These are phyloP conservation scores for Harrya chromipes DNA, from an alignment of 768 basidiomycete species.

Conservation along the genomic window DNA sequence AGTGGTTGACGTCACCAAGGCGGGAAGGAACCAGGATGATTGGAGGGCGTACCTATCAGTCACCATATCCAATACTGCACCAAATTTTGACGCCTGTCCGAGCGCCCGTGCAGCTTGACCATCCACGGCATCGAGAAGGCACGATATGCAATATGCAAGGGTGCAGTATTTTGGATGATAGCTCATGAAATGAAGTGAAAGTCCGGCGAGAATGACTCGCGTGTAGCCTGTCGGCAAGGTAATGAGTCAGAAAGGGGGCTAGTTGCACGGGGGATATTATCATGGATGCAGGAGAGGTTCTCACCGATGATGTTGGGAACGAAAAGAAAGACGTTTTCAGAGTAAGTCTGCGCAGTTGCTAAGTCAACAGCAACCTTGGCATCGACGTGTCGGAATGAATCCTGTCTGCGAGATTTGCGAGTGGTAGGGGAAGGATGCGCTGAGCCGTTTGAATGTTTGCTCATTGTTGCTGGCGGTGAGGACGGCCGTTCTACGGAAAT, in stretches of 20 bases:
- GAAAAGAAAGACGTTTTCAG: conserved; percentile 97
- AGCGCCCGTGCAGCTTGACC: conserved; percentile 88
- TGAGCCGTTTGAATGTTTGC: conserved; percentile 24
- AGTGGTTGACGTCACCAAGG: not conserved
- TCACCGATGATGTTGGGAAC: conserved; percentile 93
- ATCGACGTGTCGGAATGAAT: conserved; percentile 69
- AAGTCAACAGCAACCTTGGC: conserved; percentile 85
- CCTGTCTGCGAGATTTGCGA: conserved; percentile 41
- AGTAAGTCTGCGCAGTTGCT: conserved; percentile 79
- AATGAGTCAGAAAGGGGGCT: conserved; percentile 1
- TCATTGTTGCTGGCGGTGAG: conserved; percentile 20
- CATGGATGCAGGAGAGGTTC: conserved; percentile 19
- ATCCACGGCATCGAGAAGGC: conserved; percentile 92
- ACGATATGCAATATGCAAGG: conserved; percentile 83
- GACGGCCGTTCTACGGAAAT: too few species aligned
- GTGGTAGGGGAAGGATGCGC: conserved; percentile 27
- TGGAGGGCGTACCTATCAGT: conserved; percentile 75
- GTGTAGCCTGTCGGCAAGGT: conserved; percentile 63
- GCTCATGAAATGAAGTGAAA: conserved; percentile 91
- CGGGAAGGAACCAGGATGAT: not conserved
- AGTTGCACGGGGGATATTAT: not conserved
- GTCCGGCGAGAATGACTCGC: conserved; percentile 84
- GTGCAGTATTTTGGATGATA: conserved; percentile 94
- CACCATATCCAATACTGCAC: conserved; percentile 98
- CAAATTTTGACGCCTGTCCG: conserved; percentile 93